Evolutionary conservation across 192 early-diverging fungal genomes (phyloP), one percentile per base, ranked within the genome.

Genomic region (Glomus cerebriforme): DNA sequence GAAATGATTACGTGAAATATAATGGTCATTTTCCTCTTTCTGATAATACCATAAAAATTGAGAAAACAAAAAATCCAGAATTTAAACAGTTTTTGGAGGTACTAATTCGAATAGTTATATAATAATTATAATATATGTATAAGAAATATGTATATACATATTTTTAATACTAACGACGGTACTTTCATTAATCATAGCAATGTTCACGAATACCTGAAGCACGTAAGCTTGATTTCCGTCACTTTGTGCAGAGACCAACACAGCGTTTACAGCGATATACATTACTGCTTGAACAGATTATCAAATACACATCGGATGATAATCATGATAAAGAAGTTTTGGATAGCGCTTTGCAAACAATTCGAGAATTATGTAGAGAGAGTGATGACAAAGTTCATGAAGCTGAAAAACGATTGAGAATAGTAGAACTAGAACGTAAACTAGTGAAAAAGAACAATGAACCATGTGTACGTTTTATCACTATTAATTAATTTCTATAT

Each of bases 81-180:
- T 92, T 96, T 37, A 85, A 83, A 5, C 89, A 91, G 47, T 98
- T 96, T 82, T 81, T 98, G 34, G 87, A 92, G 47, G 90, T 92
- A 54, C 6, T 43, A 10, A 12, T 10, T 43, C 10, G 39, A 13
- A 12, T 43, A 12, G 39, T 12, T 43, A 43, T 43, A 3, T 22
- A 59, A 22, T 6, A 15, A n/a, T n/a, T 59, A 13, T 22, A 59
- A 59, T 59, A 17, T n/a, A 15, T 59, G 6, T 59, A 59, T 8
- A 9, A 15, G 5, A 59, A n/a, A 24, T 2, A 17, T 59, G 9
- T 29, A 87, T 90, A 71, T 84, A 83, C 81, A 82, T 91, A 37
- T 89, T 88, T 72, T 85, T 92, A 32, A 85, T 86, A 27, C 81
- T 92, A 15, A 86, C 90, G 79, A 89, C 86, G 72, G 91, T 93